A percentile compares a stretch with the other conserved stretches of the same genome.
phyloP scores from a whole-genome alignment of 2,329 filamentous ascomycete genomes.

The Neofusicoccum kwambonambiense region DNA sequence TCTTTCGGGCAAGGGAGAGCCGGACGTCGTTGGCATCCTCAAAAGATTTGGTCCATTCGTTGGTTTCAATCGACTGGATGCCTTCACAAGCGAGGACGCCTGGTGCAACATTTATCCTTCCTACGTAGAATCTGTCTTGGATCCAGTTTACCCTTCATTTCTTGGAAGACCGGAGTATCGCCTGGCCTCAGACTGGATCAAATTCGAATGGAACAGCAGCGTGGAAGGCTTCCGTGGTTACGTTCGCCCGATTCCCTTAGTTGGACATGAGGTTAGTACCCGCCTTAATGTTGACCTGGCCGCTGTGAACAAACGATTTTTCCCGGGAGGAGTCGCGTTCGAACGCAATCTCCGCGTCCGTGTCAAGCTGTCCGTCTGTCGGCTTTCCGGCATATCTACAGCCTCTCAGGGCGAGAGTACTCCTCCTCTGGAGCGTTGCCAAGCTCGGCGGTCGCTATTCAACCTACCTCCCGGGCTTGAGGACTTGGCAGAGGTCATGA shows the following conservation, averaged over 20 bases:
- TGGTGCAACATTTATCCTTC: conserved; percentile 27
- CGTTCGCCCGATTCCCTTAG: conserved; percentile 15
- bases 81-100: conserved; percentile 19
- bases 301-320: conserved; percentile 23
- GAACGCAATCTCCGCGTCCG: conserved; percentile 31
- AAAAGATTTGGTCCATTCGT: conserved; percentile 27
- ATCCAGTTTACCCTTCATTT: background rate
- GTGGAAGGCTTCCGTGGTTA: conserved; percentile 25
- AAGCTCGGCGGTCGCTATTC: background rate
- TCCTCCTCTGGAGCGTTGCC: background rate
- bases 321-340: conserved; percentile 30
- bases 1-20: conserved; percentile 10
- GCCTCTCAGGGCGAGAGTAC: background rate
- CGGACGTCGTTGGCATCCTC: conserved; percentile 24
- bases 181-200: conserved; percentile 21
- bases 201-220: conserved; percentile 25
- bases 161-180: conserved; percentile 18
- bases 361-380: conserved; percentile 23
- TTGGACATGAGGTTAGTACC: background rate
- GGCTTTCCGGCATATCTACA: background rate
- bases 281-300: conserved; percentile 21
- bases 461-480: background rate
- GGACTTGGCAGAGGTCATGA: background rate
- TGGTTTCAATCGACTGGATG: conserved; percentile 23
- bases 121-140: conserved; percentile 18